Base-by-base conservation (phyloP, 1,284 basidiomycete species). In the Pseudozyma hubeiensis region DNA sequence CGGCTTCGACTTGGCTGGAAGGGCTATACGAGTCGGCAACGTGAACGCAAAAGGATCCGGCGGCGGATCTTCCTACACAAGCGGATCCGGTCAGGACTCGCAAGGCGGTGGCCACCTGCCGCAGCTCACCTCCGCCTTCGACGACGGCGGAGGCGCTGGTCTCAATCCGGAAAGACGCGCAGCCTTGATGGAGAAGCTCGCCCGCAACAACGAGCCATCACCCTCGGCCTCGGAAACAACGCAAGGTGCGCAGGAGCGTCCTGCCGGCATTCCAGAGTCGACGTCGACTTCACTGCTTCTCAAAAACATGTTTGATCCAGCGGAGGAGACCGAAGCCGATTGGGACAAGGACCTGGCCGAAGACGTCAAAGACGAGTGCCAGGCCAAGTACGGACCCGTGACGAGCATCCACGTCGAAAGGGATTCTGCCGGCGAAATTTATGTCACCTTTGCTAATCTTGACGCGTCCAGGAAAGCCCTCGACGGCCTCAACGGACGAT, bases 341-440 rank as follows among this genome's bases (percentile, higher is more conserved):
- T 99, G 96, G 97, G 94, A 98, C 84, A 91, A 90, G 67, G 97
- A 98, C 58, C 90, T 99, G 37, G 93, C 91, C 53, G 94, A 97
- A 34, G 96, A 99, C 82, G 93, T 99, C 83, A 95, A 94, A 86
- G 89, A 89, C 62, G 97, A 99, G 87, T 93, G 93, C 75, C 91
- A 95, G 85, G 86, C 87, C 68, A 95, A 97, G 86, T 99, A 97
- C 81, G 96, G 97, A 53, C 86, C 85, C 45, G 93, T 99, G 35
- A 88, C 89, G 50, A 90, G 90, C 37, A 93, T 99, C 87, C 94
- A 93, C 83, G 90, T 99, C 34, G 94, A 97, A 84, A 94, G 90
- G 86, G 94, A 98, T 78, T 93, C 93, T 35, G 75, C 75, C 10
- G 96, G 96, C 78, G 96, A 99, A 85, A 97, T 99, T 44, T 99